Conservation (phyloP, 192 early-diverging fungal species). For the Lobulomyces angularis region DNA sequence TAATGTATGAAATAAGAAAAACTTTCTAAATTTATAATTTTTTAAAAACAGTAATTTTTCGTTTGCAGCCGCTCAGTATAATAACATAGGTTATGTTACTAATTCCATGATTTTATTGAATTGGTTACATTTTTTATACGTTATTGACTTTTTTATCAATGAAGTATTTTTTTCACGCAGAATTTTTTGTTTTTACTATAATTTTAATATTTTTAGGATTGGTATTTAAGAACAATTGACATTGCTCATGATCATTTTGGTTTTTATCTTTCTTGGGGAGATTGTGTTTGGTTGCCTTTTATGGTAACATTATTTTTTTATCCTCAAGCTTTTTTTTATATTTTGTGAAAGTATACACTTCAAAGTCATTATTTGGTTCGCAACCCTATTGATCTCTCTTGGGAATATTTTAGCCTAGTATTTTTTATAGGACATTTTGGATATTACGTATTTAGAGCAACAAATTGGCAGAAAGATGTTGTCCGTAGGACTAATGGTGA, state of each 20-base stretch:
- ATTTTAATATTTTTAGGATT: slow-evolving; percentile 28
- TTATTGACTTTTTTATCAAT: slow-evolving; percentile 68
- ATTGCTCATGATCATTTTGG: slow-evolving; percentile 80
- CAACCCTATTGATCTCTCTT: slow-evolving; percentile 54
- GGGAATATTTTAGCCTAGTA: slow-evolving; percentile 33
- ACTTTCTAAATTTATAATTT: not conserved
- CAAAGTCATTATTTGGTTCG: slow-evolving; percentile 67
- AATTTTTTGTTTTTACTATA: slow-evolving; percentile 18
- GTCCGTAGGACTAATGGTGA: slow-evolving; percentile 56
- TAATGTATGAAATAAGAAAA: slow-evolving; percentile 26
- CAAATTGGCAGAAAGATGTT: slow-evolving; percentile 71
- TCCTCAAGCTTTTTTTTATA: not conserved
- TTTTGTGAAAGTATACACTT: slow-evolving; percentile 46
- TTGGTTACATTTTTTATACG: slow-evolving; percentile 59
- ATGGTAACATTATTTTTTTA: slow-evolving; percentile 28
- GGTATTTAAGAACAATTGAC: slow-evolving; percentile 76
- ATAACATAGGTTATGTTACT: slow-evolving; percentile 58
- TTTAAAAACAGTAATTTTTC: slow-evolving; percentile 33
- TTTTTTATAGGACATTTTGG: slow-evolving; percentile 45
- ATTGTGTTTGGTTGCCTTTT: slow-evolving; percentile 67
- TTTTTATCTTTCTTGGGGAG: slow-evolving; percentile 74
- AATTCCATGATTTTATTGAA: slow-evolving; percentile 73
- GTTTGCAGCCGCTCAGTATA: slow-evolving; percentile 65
- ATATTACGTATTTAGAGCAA: slow-evolving; percentile 68
- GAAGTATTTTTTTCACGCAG: slow-evolving; percentile 57